These are phyloP conservation scores for Diaporthe batatas DNA, from an alignment of 2,329 filamentous ascomycete genomes.

Conservation along the genomic window DNA sequence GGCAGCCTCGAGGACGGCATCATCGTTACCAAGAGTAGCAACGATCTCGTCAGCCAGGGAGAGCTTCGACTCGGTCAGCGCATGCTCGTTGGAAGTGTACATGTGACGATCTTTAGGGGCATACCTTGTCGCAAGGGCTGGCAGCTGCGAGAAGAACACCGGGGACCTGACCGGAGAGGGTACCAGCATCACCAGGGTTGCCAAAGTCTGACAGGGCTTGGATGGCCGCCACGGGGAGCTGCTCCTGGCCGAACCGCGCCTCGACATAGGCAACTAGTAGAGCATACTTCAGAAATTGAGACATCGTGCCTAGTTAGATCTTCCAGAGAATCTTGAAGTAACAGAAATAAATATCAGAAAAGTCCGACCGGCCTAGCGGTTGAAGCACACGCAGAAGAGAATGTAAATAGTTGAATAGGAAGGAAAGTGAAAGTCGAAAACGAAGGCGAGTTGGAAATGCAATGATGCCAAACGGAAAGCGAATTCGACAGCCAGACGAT, in stretches of 20 bases:
- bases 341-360: slow-evolving; percentile 22
- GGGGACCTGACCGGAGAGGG: slow-evolving; percentile 72
- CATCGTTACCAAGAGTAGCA: slow-evolving; percentile 68
- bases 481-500: neutral
- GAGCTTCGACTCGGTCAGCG: slow-evolving; percentile 57
- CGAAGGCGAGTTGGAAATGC: slow-evolving; percentile 8
- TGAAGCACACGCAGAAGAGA: slow-evolving; percentile 34
- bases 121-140: slow-evolving; percentile 72
- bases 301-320: slow-evolving; percentile 34
- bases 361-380: slow-evolving; percentile 37
- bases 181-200: slow-evolving; percentile 69
- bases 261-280: slow-evolving; percentile 55
- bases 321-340: slow-evolving; percentile 16
- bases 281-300: slow-evolving; percentile 50
- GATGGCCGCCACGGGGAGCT: slow-evolving; percentile 68
- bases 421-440: neutral
- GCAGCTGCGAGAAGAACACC: slow-evolving; percentile 72
- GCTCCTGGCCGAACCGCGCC: slow-evolving; percentile 74
- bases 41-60: slow-evolving; percentile 75
- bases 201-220: slow-evolving; percentile 65
- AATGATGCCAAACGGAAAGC: neutral
- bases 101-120: neutral
- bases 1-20: slow-evolving; percentile 72
- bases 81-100: slow-evolving; percentile 42
- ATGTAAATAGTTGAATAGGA: slow-evolving; percentile 34